Conservation (phyloP, 2,329 filamentous ascomycete species). For the Talaromyces pinophilus region DNA sequence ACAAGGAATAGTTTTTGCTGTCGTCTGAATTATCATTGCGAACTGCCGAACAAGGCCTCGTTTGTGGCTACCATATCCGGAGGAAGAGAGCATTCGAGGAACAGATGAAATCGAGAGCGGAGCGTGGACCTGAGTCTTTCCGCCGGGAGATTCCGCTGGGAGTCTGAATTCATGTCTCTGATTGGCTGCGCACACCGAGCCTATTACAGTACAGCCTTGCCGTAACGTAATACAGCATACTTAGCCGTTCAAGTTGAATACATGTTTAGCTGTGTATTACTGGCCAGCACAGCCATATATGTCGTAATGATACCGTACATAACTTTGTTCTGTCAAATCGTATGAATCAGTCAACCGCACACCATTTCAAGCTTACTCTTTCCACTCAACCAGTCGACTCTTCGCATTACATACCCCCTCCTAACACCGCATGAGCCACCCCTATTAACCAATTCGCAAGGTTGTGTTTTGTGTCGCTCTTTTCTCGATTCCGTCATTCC, state of each 20-base stretch:
- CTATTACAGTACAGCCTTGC: not conserved
- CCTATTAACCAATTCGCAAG: constrained; percentile 1
- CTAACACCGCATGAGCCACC: constrained; percentile 9
- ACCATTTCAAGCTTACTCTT: constrained; percentile 1
- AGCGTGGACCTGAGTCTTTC: constrained; percentile 16
- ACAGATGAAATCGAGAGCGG: constrained; percentile 12
- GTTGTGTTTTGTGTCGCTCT: not conserved
- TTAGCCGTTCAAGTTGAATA: too few relatives aligned
- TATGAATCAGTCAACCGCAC: not conserved
- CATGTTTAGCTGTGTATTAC: not conserved
- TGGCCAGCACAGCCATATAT: not conserved
- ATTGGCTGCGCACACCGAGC: constrained; percentile 12
- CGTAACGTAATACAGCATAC: not conserved
- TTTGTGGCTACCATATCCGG: not conserved
- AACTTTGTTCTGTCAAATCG: not conserved
- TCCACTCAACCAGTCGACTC: not conserved
- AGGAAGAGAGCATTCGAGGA: not conserved
- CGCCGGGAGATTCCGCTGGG: constrained; percentile 20
- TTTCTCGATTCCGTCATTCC: constrained; percentile 1
- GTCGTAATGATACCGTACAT: not conserved
- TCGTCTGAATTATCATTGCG: not conserved
- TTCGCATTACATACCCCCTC: not conserved
- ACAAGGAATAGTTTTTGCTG: too few relatives aligned
- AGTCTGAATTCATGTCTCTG: not conserved
- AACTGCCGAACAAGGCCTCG: not conserved